Evolutionary conservation across 176 grass and related monocot species (phyloP), one percentile per base, ranked within the genome.

Genomic region (Oryza longistaminata): DNA sequence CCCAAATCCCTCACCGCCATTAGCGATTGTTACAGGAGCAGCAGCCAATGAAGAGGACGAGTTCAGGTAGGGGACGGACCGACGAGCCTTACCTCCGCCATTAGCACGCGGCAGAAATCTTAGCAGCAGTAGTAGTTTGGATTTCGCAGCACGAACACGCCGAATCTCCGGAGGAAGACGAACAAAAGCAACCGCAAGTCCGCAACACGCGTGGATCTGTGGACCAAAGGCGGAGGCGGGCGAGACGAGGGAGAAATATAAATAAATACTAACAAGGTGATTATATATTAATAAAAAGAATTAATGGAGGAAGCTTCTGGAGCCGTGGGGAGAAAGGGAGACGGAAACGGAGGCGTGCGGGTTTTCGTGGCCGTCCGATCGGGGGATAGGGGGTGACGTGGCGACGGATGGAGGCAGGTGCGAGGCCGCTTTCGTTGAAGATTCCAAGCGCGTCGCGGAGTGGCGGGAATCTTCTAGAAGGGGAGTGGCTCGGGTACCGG

Each of bases 281-380:
- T 52, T 11, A 16, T 52, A 16, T 52, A 31, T 2, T 11, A 55
- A 21, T 70, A 66, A 7, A 13, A 2, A 6, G 46, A 6, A 31
- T 4, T 50, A 81, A 74, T 69, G 80, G 39, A 37, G 85, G 89
- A 90, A 90, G 89, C n/a, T 87, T 87, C 89, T 80, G 50, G 85
- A 83, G 46, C 15, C 88, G 71, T 53, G 15, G 4, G 39, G 16
- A 6, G 50, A 2, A 19, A 19, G 49, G 3, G 49, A 55, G 17
- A 55, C 16, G 50, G 49, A 55, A 55, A 55, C 50, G 50, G 50
- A 58, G 34, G 4, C 29, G 43, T 68, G 43, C 68, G 64, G 22
- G 25, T 1, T 19, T 5, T 26, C 0, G 1, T 6, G 58, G 34
- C 79, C 88, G 88, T 90, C 13, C 4, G 88, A 90, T 86, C 0